Percentiles rank a stretch among this genome's conserved stretches.
phyloP scores from a whole-genome alignment of 352 stramenopile species.

The Phytophthora cactorum region DNA sequence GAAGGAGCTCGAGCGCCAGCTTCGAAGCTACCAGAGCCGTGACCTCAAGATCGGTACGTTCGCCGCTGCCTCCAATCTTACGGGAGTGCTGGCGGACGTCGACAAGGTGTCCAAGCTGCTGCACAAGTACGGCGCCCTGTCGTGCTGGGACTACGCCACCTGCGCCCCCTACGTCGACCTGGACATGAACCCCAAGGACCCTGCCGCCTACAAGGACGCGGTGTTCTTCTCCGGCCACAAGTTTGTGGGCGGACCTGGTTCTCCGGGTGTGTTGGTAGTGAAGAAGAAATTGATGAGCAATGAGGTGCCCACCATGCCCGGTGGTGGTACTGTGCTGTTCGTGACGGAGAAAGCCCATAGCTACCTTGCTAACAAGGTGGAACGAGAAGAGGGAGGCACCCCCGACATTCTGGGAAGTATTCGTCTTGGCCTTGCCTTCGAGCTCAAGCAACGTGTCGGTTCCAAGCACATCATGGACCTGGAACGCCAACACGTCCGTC shows the following conservation, averaged over 20 bases:
- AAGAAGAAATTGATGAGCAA: constrained; percentile 91
- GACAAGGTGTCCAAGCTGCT: constrained; percentile 89
- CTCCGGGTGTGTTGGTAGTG: constrained; percentile 94
- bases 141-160: constrained; percentile 97
- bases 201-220: constrained; percentile 90
- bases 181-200: constrained; percentile 94
- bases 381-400: constrained; percentile 96
- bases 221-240: constrained; percentile 98
- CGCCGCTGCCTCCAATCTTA: constrained; percentile 95
- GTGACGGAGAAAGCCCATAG: constrained; percentile 67
- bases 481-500: constrained; percentile 50
- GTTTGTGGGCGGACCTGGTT: constrained; percentile 93
- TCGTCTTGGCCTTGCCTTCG: constrained; percentile 91
- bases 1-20: constrained; percentile 51
- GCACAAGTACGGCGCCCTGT: constrained; percentile 92
- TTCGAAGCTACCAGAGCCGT: constrained; percentile 55
- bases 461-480: constrained; percentile 56
- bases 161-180: constrained; percentile 93
- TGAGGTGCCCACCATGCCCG: constrained; percentile 54
- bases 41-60: constrained; percentile 90
- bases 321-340: constrained; percentile 62
- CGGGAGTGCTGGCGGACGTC: constrained; percentile 91
- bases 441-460: constrained; percentile 87
- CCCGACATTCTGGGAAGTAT: constrained; percentile 96
- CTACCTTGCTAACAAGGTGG: constrained; percentile 76